Conservation (phyloP, 495 filamentous ascomycete genomes). For the Hypomontagnella monticulosa region DNA sequence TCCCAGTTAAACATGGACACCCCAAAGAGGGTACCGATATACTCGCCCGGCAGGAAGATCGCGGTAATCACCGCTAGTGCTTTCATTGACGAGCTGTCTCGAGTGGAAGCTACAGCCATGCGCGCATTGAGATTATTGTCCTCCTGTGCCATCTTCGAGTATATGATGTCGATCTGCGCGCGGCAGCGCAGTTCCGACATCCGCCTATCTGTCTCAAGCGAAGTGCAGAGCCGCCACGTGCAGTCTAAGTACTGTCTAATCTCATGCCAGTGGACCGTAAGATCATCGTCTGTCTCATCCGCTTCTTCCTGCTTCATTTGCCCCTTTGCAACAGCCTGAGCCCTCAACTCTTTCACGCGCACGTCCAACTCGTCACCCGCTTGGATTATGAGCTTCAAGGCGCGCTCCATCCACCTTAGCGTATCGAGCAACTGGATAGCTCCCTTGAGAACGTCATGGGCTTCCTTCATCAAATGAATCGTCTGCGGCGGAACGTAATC, state of each 20-base stretch:
- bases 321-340: conserved; percentile 17
- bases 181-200: conserved; percentile 48
- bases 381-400: conserved; percentile 44
- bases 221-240: conserved; percentile 48
- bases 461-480: conserved; percentile 49
- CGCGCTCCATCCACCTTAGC: conserved; percentile 50
- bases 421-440: conserved; percentile 47
- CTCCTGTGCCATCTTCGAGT: conserved; percentile 49
- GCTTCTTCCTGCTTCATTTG: conserved; percentile 28
- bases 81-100: conserved; percentile 50
- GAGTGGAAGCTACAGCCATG: conserved; percentile 50
- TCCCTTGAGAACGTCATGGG: conserved; percentile 46
- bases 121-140: conserved; percentile 50
- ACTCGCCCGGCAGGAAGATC: conserved; percentile 49
- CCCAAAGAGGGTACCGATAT: conserved; percentile 48
- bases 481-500: conserved; percentile 46
- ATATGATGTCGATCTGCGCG: conserved; percentile 52
- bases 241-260: conserved; percentile 49
- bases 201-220: conserved; percentile 47
- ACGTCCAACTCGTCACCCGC: conserved; percentile 45
- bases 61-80: conserved; percentile 49
- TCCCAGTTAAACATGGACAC: conserved; percentile 49
- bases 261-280: conserved; percentile 48
- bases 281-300: conserved; percentile 33
- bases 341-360: conserved; percentile 34